Percentiles rank a stretch among this genome's conserved stretches.
Conservation (phyloP, 2,329 filamentous ascomycete genomes). For the Metarhizium humberi region DNA sequence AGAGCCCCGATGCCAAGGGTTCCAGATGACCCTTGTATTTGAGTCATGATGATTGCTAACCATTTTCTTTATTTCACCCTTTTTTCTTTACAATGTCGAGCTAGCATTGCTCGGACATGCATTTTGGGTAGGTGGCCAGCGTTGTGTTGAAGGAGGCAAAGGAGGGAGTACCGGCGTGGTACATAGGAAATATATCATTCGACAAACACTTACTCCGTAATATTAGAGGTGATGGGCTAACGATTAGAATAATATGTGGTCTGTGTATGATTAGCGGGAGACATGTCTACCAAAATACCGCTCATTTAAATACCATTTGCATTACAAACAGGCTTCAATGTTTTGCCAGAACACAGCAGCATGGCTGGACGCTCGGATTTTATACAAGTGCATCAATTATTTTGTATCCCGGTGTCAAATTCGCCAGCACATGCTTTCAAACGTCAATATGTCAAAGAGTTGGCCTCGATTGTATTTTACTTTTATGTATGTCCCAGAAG, state of each 20-base stretch:
- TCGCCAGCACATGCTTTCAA: too few relatives aligned
- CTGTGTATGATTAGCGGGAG: not conserved
- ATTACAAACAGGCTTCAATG: too few relatives aligned
- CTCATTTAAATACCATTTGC: too few relatives aligned
- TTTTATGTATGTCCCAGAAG: not conserved
- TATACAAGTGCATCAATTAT: too few relatives aligned
- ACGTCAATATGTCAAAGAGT: not conserved
- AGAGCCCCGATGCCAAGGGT: constrained; percentile 30
- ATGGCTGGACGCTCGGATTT: too few relatives aligned
- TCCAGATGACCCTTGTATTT: constrained; percentile 7
- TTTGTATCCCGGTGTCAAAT: too few relatives aligned
- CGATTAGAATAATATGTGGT: not conserved
- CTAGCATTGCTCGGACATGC: not conserved
- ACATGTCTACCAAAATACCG: too few relatives aligned
- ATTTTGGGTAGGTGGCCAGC: not conserved
- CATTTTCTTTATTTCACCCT: not conserved
- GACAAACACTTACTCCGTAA: not conserved
- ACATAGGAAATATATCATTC: not conserved
- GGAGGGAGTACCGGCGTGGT: not conserved
- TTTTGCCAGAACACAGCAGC: too few relatives aligned
- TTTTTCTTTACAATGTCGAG: not conserved
- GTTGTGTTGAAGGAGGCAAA: not conserved
- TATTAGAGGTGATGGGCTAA: not conserved
- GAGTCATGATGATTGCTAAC: not conserved
- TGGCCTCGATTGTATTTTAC: not conserved